Evolutionary conservation across 306 rosid genomes (phyloP).

Genomic region (Leucaena leucocephala): DNA sequence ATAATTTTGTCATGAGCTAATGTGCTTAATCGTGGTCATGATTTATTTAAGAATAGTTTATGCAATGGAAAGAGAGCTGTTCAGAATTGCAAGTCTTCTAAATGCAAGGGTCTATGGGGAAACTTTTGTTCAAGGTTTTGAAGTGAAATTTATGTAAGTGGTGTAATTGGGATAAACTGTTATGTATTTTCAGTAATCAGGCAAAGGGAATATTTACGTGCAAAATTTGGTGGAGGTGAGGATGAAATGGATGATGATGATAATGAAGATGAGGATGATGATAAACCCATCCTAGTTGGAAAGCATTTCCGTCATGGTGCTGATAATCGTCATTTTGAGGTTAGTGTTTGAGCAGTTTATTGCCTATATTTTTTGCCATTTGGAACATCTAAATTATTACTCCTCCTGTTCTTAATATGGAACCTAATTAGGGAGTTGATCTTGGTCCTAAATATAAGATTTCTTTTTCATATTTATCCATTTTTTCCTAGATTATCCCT

Average conservation of each 20-base stretch:
- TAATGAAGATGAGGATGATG: conserved; percentile 62
- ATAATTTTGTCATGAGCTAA: background rate
- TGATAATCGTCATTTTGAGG: conserved; percentile 86
- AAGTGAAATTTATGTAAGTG: conserved; percentile 21
- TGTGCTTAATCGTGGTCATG: background rate
- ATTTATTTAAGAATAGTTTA: background rate
- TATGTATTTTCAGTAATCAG: conserved; percentile 56
- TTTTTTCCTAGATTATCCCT: too few species aligned
- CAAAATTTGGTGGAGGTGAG: conserved; percentile 68
- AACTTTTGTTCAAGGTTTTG: conserved; percentile 15
- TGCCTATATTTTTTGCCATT: background rate
- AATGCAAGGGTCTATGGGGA: conserved; percentile 7
- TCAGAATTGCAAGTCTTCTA: background rate
- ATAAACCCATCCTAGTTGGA: conserved; percentile 47
- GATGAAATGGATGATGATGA: conserved; percentile 65
- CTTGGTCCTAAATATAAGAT: too few species aligned
- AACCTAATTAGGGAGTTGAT: too few species aligned
- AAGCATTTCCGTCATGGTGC: conserved; percentile 55
- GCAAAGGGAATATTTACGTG: conserved; percentile 57
- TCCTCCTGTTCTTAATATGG: too few species aligned
- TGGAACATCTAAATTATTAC: background rate
- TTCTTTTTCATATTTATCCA: too few species aligned
- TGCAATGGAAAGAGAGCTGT: background rate
- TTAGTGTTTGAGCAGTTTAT: conserved; percentile 38
- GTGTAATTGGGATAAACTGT: conserved; percentile 22